Evolutionary conservation across 257 asterid genomes (phyloP), one percentile per base, ranked within the genome.

Genomic region (Nicotiana tomentosiformis): DNA sequence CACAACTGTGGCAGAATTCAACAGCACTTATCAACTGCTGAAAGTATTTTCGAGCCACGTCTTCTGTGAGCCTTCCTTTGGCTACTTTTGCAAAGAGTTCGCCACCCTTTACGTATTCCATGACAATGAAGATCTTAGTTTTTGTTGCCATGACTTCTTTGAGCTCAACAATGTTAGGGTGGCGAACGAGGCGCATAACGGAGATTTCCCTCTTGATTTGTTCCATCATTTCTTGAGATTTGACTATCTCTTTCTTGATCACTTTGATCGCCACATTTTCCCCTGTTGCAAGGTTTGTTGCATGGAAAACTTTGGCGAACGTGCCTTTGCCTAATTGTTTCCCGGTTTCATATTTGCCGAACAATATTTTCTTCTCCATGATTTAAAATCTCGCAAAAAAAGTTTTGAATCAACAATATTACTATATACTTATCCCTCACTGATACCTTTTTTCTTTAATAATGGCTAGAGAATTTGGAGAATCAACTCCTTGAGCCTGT

Each of bases 151-250:
- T 80, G 53, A 89, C 90, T 82, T 89, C 92, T 69, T 83, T 87
- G 49, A 89, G 86, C 81, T 87, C 88, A 8, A 86, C 88, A 39
- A 89, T 64, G 85, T 89, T 86, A 5, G 89, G 92, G 57, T 89
- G 92, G 76, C 90, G 89, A 5, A 89, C 92, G 12, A 85, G 87
- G 58, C 92, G 89, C 90, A 87, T 89, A 64, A 89, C 84, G 1
- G 92, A 84, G 69, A 89, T 89, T 58, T 89, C 91, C 2, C 90
- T 81, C 81, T 83, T 84, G 86, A 89, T 89, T 68, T 89, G 89
- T 57, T 89, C 90, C 89, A 87, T 87, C 87, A 84, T 82, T 17
- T 37, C 35, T 37, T 77, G 82, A 53, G 83, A 77, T 61, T 81
- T 86, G 39, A 84, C 84, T 37, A 76, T 82, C 65, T 87, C 90